phyloP scores from a whole-genome alignment of 805 yeast species.

The Ogataea corticis region DNA sequence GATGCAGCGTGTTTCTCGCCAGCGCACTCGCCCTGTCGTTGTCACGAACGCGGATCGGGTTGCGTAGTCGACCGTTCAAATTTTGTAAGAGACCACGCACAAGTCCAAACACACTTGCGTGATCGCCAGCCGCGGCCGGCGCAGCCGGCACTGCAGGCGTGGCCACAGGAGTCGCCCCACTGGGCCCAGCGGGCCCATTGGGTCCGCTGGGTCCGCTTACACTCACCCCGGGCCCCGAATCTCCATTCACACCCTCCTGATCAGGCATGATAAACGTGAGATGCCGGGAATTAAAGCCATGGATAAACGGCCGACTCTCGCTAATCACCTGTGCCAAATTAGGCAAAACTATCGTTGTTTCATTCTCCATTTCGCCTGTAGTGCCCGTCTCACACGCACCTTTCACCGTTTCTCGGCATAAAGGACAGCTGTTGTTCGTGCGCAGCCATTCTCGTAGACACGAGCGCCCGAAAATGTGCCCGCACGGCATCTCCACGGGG shows the following conservation, averaged over 20 bases:
- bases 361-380: constrained; percentile 14
- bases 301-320: constrained; percentile 32
- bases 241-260: constrained; percentile 20
- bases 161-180: constrained; percentile 4
- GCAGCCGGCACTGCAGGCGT: constrained; percentile 3
- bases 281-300: constrained; percentile 33
- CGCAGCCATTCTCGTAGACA: constrained; percentile 86
- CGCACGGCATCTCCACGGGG: constrained; percentile 79
- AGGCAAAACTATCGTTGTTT: constrained; percentile 37
- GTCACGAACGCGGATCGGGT: constrained; percentile 19
- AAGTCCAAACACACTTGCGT: constrained; percentile 24
- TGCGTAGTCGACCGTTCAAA: constrained; percentile 25
- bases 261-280: constrained; percentile 34
- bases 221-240: too few species aligned
- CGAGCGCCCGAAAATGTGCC: constrained; percentile 82
- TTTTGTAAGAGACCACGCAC: constrained; percentile 27
- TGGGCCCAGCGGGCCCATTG: too few species aligned
- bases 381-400: constrained; percentile 24
- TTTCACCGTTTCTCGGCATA: constrained; percentile 67
- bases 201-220: too few species aligned
- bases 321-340: constrained; percentile 37
- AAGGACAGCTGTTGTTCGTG: constrained; percentile 75
- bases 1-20: constrained; percentile 12
- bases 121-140: constrained; percentile 6
- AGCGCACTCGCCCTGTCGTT: constrained; percentile 6